A percentile compares a stretch with the other conserved stretches of the same genome.
Evolutionary conservation across 2,329 filamentous ascomycete genomes (phyloP).

Genomic region (Cladorrhinum sp.): DNA sequence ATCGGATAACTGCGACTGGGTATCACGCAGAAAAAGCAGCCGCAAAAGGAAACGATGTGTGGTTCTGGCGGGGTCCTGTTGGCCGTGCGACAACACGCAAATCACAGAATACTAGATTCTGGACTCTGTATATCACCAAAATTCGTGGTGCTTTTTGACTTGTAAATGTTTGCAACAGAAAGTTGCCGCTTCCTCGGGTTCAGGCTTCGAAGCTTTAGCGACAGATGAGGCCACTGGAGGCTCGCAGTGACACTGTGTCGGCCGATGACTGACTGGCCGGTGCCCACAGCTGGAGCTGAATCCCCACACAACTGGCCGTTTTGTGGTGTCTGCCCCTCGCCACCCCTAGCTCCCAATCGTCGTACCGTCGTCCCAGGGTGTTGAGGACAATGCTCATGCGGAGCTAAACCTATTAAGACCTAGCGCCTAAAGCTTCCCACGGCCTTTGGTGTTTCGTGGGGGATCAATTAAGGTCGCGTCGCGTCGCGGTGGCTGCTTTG

Average conservation of each 20-base stretch:
- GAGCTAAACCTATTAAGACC: background rate
- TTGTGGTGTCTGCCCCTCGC: background rate
- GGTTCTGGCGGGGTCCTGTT: background rate
- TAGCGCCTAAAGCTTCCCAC: background rate
- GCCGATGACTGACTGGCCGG: slow-evolving; percentile 20
- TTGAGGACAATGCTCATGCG: too few species aligned
- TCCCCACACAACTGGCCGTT: background rate
- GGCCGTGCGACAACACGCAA: background rate
- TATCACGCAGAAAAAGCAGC: background rate
- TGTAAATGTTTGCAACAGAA: background rate
- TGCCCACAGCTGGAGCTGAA: background rate
- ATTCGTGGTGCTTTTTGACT: background rate
- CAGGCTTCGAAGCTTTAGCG: background rate
- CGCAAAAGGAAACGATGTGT: background rate
- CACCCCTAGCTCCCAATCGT: background rate
- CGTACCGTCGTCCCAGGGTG: background rate
- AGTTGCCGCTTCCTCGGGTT: background rate
- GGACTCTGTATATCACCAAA: background rate
- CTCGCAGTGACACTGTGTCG: background rate
- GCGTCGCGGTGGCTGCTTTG: slow-evolving; percentile 5
- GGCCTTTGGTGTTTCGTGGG: background rate
- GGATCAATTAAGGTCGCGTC: slow-evolving; percentile 20
- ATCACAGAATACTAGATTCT: background rate
- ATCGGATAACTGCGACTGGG: background rate
- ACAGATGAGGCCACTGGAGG: background rate